Percentiles rank a stretch among this genome's conserved stretches.
These are phyloP conservation scores for Cutaneotrichosporon dermatis DNA, from an alignment of 1,284 basidiomycete genomes.

Conservation along the genomic window DNA sequence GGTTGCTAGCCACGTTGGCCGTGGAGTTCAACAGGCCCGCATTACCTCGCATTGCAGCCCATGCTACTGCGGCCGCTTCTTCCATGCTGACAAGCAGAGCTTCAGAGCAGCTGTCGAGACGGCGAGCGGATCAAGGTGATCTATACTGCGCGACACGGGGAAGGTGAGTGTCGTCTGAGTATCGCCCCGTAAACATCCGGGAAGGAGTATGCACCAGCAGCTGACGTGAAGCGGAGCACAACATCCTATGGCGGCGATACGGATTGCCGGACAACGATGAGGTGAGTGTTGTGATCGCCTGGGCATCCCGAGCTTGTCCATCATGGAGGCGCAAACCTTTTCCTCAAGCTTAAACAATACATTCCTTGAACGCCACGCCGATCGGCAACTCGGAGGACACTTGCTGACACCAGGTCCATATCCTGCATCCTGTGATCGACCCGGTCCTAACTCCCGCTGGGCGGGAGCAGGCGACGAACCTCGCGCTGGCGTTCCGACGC, in stretches of 20 bases:
- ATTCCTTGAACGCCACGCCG: too few species aligned
- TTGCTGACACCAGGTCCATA: slow-evolving; percentile 20
- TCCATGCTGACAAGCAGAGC: slow-evolving; percentile 17
- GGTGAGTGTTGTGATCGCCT: too few species aligned
- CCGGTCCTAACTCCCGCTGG: slow-evolving; percentile 28
- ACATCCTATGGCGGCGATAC: slow-evolving; percentile 24
- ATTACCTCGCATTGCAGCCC: too few species aligned
- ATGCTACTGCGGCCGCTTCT: too few species aligned
- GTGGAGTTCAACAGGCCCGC: too few species aligned
- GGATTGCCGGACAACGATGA: slow-evolving; percentile 15
- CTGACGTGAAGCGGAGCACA: slow-evolving; percentile 30
- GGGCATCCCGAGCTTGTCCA: too few species aligned
- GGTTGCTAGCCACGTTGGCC: too few species aligned
- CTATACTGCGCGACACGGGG: slow-evolving; percentile 34
- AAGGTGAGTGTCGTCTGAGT: slow-evolving; percentile 22
- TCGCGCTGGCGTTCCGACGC: slow-evolving; percentile 19
- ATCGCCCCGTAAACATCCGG: too few species aligned
- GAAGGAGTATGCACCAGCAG: too few species aligned
- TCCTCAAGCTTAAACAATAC: too few species aligned
- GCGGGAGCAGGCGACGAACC: slow-evolving; percentile 23
- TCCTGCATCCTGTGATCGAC: slow-evolving; percentile 25
- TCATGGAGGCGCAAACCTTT: too few species aligned
- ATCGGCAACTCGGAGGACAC: too few species aligned
- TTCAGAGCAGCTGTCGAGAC: slow-evolving; percentile 13
- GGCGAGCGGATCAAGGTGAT: slow-evolving; percentile 33